These are phyloP conservation scores for Aspergillus sp. DNA, from an alignment of 2,329 filamentous ascomycete species.

Conservation along the genomic window DNA sequence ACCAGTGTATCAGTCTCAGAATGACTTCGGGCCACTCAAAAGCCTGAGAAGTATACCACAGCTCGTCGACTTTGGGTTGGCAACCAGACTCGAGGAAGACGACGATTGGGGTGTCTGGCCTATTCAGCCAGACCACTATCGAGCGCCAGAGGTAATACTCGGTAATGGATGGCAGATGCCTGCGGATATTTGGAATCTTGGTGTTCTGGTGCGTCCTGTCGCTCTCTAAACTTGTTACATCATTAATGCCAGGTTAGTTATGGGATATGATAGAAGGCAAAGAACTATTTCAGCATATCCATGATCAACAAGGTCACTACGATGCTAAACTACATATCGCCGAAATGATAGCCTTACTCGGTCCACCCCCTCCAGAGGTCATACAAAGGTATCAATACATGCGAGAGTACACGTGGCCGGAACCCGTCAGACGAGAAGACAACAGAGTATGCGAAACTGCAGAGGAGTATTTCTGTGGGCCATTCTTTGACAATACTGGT, in stretches of 20 bases:
- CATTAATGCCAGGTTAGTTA: conserved; percentile 29
- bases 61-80: conserved; percentile 34
- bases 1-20: conserved; percentile 28
- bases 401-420: conserved; percentile 29
- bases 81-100: conserved; percentile 11
- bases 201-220: conserved; percentile 26
- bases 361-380: conserved; percentile 38
- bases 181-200: conserved; percentile 31
- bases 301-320: conserved; percentile 36
- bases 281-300: conserved; percentile 38
- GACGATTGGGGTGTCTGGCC: conserved; percentile 25
- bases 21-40: conserved; percentile 29
- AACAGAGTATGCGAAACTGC: conserved; percentile 32
- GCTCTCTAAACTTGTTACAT: conserved; percentile 13
- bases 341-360: conserved; percentile 46
- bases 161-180: conserved; percentile 39
- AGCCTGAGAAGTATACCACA: conserved; percentile 26
- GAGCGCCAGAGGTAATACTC: conserved; percentile 43
- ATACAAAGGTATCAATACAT: conserved; percentile 35
- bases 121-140: conserved; percentile 48
- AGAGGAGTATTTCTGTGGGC: conserved; percentile 37
- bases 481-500: conserved; percentile 38
- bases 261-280: conserved; percentile 42
- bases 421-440: conserved; percentile 30
- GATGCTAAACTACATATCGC: conserved; percentile 41